Conservation (phyloP, 768 basidiomycete genomes). For the Cystofilobasidium ferigula region DNA sequence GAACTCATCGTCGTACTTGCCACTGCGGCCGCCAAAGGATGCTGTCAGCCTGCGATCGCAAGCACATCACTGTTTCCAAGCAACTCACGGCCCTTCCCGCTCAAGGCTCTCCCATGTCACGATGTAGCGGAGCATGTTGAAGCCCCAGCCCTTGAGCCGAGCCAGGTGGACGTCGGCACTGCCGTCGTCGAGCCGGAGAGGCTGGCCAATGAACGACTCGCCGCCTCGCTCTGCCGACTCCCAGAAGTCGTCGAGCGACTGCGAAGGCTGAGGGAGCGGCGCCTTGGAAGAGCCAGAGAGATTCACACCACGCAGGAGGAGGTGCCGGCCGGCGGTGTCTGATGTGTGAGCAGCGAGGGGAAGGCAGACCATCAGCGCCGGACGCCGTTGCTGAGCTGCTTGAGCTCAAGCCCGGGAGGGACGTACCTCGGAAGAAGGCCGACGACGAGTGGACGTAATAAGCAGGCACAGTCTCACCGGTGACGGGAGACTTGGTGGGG, state of each 20-base stretch:
- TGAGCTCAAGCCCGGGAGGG: not conserved
- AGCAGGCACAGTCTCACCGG: slow-evolving; percentile 44
- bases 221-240: slow-evolving; percentile 52
- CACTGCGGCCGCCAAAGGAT: slow-evolving; percentile 48
- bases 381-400: too few relatives aligned
- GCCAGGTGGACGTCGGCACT: slow-evolving; percentile 55
- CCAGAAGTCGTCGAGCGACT: slow-evolving; percentile 65
- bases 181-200: slow-evolving; percentile 67
- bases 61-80: not conserved
- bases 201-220: slow-evolving; percentile 64
- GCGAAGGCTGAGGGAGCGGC: slow-evolving; percentile 58
- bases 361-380: too few relatives aligned
- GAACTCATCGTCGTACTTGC: slow-evolving; percentile 77
- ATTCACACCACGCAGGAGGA: slow-evolving; percentile 88
- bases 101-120: slow-evolving; percentile 95
- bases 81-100: slow-evolving; percentile 90
- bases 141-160: slow-evolving; percentile 85
- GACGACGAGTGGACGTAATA: slow-evolving; percentile 45
- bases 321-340: slow-evolving; percentile 25
- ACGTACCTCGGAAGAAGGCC: slow-evolving; percentile 34
- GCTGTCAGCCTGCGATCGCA: too few relatives aligned
- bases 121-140: slow-evolving; percentile 67
- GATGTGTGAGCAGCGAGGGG: too few relatives aligned
- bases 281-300: slow-evolving; percentile 80
- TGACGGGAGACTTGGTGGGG: slow-evolving; percentile 52